Evolutionary conservation across 2,329 filamentous ascomycete species (phyloP), one percentile per base, ranked within the genome.

Genomic region (Bipolaris zeicola): DNA sequence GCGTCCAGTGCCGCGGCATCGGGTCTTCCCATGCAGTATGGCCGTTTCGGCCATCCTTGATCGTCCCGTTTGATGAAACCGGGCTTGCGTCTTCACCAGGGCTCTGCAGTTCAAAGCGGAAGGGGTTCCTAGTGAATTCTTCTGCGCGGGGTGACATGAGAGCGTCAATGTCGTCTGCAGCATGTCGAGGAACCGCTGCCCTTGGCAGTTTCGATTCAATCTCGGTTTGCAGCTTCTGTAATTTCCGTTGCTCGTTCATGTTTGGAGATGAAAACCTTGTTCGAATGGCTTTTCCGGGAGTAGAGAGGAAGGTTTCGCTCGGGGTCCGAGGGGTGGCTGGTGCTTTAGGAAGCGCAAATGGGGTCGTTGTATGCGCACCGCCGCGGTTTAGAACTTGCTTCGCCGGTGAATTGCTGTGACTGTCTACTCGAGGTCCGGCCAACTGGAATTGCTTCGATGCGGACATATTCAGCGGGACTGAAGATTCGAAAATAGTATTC

Each of bases 111-210:
- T 76, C 70, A 41, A 76, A 50, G 53, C 76, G 75, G 57, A 77
- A 77, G 1, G 75, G 75, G 45, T 77, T 77, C 37, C 83, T 85
- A 2, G 88, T 91, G 80, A 92, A 92, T 14, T 87, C 85, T 66
- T 89, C 87, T 1, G 82, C 87, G 41, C 89, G 84, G 0, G 90
- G 90, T 2, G 89, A 92, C 81, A 91, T 83, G 8, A 90, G 76
- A 11, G 86, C 80, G 44, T 86, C 83, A 10, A 58, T 76, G 76
- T 68, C 77, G 71, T 76, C 74, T 18, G 65, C 62, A 18, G 71
- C 57, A 47, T 73, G 71, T 24, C 69, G 64, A 36, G 65, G 64
- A 24, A 61, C 55, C 3, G 68, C 61, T 5, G 65, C 55, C 31
- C 66, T 66, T 4, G 75, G 72, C 28, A 78, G 65, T 50, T 69